phyloP scores from a whole-genome alignment of 257 asterid genomes.

The Catharanthus roseus region DNA sequence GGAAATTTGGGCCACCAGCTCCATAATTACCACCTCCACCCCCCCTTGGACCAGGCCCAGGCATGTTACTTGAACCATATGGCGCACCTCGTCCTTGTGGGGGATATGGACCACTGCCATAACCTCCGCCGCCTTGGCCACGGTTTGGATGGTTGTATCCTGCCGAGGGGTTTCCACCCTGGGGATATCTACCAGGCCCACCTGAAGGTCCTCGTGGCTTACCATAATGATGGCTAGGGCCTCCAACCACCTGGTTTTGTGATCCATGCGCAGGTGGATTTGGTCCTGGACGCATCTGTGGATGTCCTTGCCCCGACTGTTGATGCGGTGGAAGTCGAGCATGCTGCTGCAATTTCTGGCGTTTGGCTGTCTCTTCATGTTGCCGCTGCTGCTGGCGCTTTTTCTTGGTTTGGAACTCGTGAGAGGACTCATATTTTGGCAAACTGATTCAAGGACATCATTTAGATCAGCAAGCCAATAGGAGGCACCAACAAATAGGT shows the following conservation, averaged over 20 bases:
- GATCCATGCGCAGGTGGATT: slow-evolving; percentile 44
- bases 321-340: slow-evolving; percentile 62
- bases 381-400: slow-evolving; percentile 83
- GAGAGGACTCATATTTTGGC: slow-evolving; percentile 80
- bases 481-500: neutral
- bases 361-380: slow-evolving; percentile 65
- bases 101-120: slow-evolving; percentile 65
- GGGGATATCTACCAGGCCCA: slow-evolving; percentile 75
- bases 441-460: slow-evolving; percentile 34
- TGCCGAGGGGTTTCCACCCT: slow-evolving; percentile 67
- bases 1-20: slow-evolving; percentile 65
- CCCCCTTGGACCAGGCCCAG: slow-evolving; percentile 63
- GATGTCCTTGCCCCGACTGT: slow-evolving; percentile 61
- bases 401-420: slow-evolving; percentile 91
- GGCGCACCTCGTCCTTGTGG: slow-evolving; percentile 79
- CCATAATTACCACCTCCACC: slow-evolving; percentile 53
- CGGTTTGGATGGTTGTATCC: slow-evolving; percentile 71
- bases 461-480: slow-evolving; percentile 1
- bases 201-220: slow-evolving; percentile 76
- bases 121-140: slow-evolving; percentile 69
- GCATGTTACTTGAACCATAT: slow-evolving; percentile 49
- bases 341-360: slow-evolving; percentile 72
- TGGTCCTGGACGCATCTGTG: slow-evolving; percentile 63
- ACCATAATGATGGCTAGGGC: slow-evolving; percentile 56
- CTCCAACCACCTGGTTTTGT: slow-evolving; percentile 62